Percentiles rank a stretch among this genome's conserved stretches.
phyloP scores from a whole-genome alignment of 2,329 filamentous ascomycete genomes.

The Aaosphaeria arxii region DNA sequence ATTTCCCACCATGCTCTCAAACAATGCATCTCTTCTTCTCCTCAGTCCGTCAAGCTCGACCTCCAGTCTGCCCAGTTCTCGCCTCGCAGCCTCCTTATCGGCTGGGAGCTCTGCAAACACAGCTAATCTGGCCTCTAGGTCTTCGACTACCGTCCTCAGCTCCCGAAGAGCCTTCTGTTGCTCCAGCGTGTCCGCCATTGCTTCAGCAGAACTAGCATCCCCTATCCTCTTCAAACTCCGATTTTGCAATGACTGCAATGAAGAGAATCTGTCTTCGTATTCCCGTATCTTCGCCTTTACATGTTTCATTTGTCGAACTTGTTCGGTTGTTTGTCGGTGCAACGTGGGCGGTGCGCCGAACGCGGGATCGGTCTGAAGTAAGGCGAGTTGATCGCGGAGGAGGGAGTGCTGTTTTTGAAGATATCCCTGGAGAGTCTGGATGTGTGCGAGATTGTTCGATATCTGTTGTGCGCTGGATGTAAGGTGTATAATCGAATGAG shows the following conservation, averaged over 20 bases:
- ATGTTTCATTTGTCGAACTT: conserved; percentile 68
- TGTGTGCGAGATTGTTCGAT: conserved; percentile 27
- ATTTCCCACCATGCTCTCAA: conserved; percentile 67
- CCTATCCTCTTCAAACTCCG: conserved; percentile 11
- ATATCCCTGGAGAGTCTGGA: conserved; percentile 31
- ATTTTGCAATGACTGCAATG: conserved; percentile 23
- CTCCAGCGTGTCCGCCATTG: conserved; percentile 58
- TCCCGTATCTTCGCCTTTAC: conserved; percentile 66
- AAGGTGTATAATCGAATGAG: conserved; percentile 33
- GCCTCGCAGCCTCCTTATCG: conserved; percentile 64
- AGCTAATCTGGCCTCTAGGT: conserved; percentile 60
- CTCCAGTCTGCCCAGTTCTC: conserved; percentile 67
- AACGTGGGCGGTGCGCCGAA: conserved; percentile 54
- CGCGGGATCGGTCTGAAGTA: conserved; percentile 27
- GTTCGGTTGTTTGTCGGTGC: conserved; percentile 69
- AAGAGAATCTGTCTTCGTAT: conserved; percentile 47
- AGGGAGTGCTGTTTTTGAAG: conserved; percentile 29
- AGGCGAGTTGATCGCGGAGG: conserved; percentile 26
- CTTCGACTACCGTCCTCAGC: conserved; percentile 57
- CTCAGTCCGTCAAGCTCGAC: conserved; percentile 61
- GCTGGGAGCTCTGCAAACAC: conserved; percentile 71
- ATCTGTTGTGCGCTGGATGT: conserved; percentile 29
- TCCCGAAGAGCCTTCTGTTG: conserved; percentile 61
- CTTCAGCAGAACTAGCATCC: conserved; percentile 39
- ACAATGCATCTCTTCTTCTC: conserved; percentile 66